Evolutionary conservation across 2,329 filamentous ascomycete species (phyloP).

Genomic region (Trichoderma sp.): DNA sequence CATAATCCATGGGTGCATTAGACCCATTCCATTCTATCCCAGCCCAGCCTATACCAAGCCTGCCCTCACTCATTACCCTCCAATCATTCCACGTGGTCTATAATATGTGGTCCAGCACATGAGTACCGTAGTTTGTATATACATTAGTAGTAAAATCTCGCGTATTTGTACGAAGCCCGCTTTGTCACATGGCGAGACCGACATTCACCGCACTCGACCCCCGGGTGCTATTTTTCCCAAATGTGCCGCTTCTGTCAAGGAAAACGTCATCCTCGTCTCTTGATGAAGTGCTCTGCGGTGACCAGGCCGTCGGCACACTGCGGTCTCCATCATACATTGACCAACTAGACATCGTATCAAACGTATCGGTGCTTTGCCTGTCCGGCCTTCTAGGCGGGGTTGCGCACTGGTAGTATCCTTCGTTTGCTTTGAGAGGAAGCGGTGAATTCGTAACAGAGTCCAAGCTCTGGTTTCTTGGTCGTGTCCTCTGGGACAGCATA

Average conservation of each 20-base stretch:
- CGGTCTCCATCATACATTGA: conserved; percentile 48
- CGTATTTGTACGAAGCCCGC: conserved; percentile 13
- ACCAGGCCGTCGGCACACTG: conserved; percentile 51
- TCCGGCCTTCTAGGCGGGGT: conserved; percentile 36
- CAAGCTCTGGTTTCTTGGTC: conserved; percentile 44
- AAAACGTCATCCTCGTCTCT: conserved; percentile 44
- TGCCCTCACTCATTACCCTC: conserved; percentile 13
- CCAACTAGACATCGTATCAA: conserved; percentile 53
- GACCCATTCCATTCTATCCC: neutral
- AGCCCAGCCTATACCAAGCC: conserved; percentile 5
- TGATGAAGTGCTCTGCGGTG: conserved; percentile 48
- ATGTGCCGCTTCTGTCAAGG: conserved; percentile 38
- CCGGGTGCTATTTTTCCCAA: conserved; percentile 31
- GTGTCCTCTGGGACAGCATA: conserved; percentile 55
- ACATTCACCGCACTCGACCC: conserved; percentile 28
- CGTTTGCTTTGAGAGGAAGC: conserved; percentile 49
- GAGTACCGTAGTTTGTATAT: conserved; percentile 13
- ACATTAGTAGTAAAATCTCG: conserved; percentile 21
- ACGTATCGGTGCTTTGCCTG: conserved; percentile 47
- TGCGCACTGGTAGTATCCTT: conserved; percentile 62
- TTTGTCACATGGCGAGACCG: conserved; percentile 34
- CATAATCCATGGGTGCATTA: neutral
- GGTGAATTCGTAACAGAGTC: conserved; percentile 59
- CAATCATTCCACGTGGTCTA: conserved; percentile 11
- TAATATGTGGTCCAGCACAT: conserved; percentile 22